These are phyloP conservation scores for Pelargonium fulgidum DNA, from an alignment of 441 rosid species.

Conservation along the genomic window DNA sequence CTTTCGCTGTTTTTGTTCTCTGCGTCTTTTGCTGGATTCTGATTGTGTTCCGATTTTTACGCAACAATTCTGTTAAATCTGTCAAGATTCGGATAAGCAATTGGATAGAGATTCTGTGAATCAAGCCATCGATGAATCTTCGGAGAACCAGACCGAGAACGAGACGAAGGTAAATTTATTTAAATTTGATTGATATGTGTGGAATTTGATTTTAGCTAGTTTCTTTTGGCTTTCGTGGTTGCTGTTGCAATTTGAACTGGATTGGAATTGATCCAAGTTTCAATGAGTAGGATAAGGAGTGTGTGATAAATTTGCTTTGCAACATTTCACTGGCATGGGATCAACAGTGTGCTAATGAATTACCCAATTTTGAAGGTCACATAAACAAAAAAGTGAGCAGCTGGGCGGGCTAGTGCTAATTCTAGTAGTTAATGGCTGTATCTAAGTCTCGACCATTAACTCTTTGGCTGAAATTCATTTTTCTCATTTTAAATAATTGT, in stretches of 20 bases:
- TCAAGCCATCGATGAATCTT: slow-evolving; percentile 18
- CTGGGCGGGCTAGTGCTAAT: no score
- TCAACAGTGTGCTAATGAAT: background rate
- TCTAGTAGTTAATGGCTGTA: no score
- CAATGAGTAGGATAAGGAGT: background rate
- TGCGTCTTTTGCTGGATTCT: slow-evolving; percentile 15
- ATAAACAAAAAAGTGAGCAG: no score
- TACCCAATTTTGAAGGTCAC: background rate
- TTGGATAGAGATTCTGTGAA: slow-evolving; percentile 19
- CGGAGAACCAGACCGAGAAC: slow-evolving; percentile 22
- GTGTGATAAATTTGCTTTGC: background rate
- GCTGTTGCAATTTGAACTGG: background rate
- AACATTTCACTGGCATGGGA: background rate
- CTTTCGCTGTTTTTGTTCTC: slow-evolving; percentile 22
- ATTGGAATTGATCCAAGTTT: no score
- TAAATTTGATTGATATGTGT: background rate
- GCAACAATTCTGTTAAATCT: slow-evolving; percentile 18
- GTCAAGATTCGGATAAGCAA: slow-evolving; percentile 50
- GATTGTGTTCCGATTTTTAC: slow-evolving; percentile 3
- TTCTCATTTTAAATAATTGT: background rate
- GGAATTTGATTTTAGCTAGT: background rate
- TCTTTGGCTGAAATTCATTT: no score
- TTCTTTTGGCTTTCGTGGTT: background rate
- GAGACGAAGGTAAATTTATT: slow-evolving; percentile 47
- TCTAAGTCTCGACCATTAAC: no score